Evolutionary conservation across 1,284 basidiomycete genomes (phyloP), one percentile per base, ranked within the genome.

Genomic region (Marasmius fiardii): DNA sequence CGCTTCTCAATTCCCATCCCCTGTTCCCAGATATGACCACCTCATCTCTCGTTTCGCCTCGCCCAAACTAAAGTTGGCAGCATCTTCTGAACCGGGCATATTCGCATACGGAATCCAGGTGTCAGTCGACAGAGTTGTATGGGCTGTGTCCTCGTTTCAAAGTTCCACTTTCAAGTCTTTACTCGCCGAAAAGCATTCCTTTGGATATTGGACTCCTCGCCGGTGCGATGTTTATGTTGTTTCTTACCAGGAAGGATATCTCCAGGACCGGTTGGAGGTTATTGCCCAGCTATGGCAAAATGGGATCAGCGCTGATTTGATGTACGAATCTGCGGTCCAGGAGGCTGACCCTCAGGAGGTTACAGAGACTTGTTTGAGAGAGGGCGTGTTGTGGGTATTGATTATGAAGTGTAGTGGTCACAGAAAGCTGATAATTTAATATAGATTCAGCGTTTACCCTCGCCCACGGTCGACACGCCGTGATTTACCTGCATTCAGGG

Each of bases 201-300:
- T 93, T 60, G 92, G 92, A 0, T 90, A 85, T 61, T 94, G 90
- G 88, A 91, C 89, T 67, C 90, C 92, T 18, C 80, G 91, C 12
- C 78, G 92, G 39, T 94, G 92, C 61, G 92, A 92, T 61, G 90
- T 92, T 14, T 93, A 92, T 60, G 77, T 95, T 14, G 85, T 92
- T 16, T 90, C 89, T 0, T 91, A 89, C 61, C 85, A 90, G 54
- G 77, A 84, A 1, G 91, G 91, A 11, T 79, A 86, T 63, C 71
- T 94, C 24, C 80, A 85, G 58, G 89, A 92, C 51, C 80, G 92
- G 28, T 77, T 94, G 20, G 90, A 94, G 64, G 79, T 93, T 14
- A 88, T 85, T 7, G 75, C 88, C 2, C 79, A 88, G 59, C 73
- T 95, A 23, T 95, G 93, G 92, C 79, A 85, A 60, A 79, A 91